Conservation (phyloP, 441 rosid species). For the Pelargonium citronellum region DNA sequence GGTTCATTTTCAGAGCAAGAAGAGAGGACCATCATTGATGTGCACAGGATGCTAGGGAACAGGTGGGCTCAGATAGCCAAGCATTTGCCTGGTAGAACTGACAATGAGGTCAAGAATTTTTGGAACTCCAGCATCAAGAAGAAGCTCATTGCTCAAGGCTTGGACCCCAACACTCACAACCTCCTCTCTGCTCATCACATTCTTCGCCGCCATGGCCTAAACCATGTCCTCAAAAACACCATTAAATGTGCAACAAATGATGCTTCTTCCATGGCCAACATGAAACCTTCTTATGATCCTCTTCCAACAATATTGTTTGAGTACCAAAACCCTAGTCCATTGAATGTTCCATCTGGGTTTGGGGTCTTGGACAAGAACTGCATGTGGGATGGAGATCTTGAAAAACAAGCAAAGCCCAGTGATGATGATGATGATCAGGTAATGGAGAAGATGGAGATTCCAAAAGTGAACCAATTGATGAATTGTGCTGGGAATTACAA, state of each 20-base stretch:
- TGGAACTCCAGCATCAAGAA: constrained; percentile 56
- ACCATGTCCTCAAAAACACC: no score
- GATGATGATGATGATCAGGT: background rate
- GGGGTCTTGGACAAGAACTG: background rate
- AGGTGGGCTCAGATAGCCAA: constrained; percentile 60
- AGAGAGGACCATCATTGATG: constrained; percentile 42
- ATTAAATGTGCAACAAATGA: no score
- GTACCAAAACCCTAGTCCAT: no score
- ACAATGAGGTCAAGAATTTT: constrained; percentile 55
- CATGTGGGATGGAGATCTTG: constrained; percentile 4
- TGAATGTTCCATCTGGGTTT: background rate
- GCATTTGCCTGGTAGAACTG: constrained; percentile 56
- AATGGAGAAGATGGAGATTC: no score
- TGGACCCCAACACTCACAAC: constrained; percentile 37
- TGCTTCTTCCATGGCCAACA: no score
- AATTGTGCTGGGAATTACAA: no score
- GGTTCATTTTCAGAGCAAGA: constrained; percentile 44
- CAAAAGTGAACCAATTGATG: background rate
- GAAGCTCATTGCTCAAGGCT: constrained; percentile 49
- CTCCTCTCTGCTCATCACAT: background rate
- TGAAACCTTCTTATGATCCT: no score
- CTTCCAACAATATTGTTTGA: background rate
- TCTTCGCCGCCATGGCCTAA: no score
- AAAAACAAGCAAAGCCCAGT: background rate
- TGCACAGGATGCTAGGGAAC: constrained; percentile 49